Evolutionary conservation across 768 basidiomycete species (phyloP).

Genomic region (Boletus fagicola): DNA sequence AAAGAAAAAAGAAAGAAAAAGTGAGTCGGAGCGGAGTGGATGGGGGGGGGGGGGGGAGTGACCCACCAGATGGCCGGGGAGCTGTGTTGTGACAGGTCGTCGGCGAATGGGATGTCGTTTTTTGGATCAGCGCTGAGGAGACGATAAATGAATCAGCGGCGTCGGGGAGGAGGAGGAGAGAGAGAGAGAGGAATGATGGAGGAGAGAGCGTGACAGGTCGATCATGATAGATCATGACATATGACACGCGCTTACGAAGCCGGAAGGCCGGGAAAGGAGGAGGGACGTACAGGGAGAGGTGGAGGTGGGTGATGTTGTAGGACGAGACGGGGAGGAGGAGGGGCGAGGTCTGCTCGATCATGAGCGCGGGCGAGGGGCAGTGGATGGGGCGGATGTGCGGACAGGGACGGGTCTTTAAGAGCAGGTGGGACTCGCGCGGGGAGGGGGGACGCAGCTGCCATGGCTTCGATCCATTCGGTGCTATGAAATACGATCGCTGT

Average conservation of each 20-base stretch:
- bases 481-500: slow-evolving; percentile 36
- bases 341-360: slow-evolving; percentile 56
- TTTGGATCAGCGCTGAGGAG: slow-evolving; percentile 40
- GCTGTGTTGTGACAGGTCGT: slow-evolving; percentile 46
- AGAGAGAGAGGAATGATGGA: slow-evolving; percentile 10
- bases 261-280: background rate
- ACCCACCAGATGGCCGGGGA: slow-evolving; percentile 50
- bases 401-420: slow-evolving; percentile 23
- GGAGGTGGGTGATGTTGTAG: slow-evolving; percentile 64
- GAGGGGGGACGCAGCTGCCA: slow-evolving; percentile 3
- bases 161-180: background rate
- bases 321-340: slow-evolving; percentile 44
- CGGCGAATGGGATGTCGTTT: slow-evolving; percentile 40
- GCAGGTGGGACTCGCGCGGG: slow-evolving; percentile 6
- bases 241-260: slow-evolving; percentile 27
- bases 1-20: slow-evolving; percentile 17
- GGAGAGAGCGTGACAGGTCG: slow-evolving; percentile 22
- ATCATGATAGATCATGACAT: slow-evolving; percentile 34
- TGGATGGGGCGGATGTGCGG: background rate
- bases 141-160: slow-evolving; percentile 13
- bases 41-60: slow-evolving; percentile 11
- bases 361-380: slow-evolving; percentile 29
- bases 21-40: slow-evolving; percentile 17
- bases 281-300: slow-evolving; percentile 54
- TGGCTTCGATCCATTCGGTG: slow-evolving; percentile 1